A percentile compares a stretch with the other conserved stretches of the same genome.
phyloP scores from a whole-genome alignment of 352 stramenopile species.

The Phytophthora macrochlamydospora region DNA sequence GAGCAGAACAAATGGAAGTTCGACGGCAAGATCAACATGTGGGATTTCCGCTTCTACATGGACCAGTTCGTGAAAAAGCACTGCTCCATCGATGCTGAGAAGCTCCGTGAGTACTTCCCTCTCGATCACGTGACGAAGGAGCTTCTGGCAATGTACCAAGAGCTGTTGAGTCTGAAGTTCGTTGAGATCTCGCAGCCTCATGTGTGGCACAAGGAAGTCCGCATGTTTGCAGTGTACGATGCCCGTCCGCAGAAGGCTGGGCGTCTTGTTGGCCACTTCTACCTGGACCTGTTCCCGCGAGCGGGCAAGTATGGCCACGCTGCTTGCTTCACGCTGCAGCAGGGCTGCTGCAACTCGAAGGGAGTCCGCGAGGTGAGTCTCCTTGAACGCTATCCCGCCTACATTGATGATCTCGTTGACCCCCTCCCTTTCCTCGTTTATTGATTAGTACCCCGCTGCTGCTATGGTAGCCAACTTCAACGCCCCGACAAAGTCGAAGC shows the following conservation, averaged over 20 bases:
- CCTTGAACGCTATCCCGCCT: background rate
- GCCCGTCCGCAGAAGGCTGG: conserved; percentile 54
- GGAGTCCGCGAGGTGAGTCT: conserved; percentile 46
- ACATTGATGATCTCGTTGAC: conserved; percentile 2
- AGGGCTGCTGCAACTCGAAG: conserved; percentile 71
- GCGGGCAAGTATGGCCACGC: conserved; percentile 89
- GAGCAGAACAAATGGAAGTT: conserved; percentile 61
- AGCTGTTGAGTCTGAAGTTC: conserved; percentile 88
- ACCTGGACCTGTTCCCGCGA: conserved; percentile 89
- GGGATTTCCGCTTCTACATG: conserved; percentile 92
- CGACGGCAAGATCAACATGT: conserved; percentile 90
- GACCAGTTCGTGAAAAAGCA: conserved; percentile 88
- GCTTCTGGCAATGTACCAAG: conserved; percentile 88
- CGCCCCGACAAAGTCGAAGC: conserved; percentile 74
- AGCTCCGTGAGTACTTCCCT: conserved; percentile 90
- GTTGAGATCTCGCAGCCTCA: conserved; percentile 77
- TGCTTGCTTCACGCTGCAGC: conserved; percentile 90
- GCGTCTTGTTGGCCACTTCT: conserved; percentile 85
- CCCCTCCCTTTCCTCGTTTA: conserved; percentile 13
- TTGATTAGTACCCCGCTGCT: conserved; percentile 59
- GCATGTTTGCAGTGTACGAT: conserved; percentile 87
- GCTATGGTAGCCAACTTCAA: conserved; percentile 93
- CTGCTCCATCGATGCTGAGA: conserved; percentile 87
- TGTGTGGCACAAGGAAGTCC: conserved; percentile 90
- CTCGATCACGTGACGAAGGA: conserved; percentile 86